Percentiles rank a stretch among this genome's conserved stretches.
phyloP scores from a whole-genome alignment of 2,329 filamentous ascomycete genomes.

The Fusarium bactridioides region DNA sequence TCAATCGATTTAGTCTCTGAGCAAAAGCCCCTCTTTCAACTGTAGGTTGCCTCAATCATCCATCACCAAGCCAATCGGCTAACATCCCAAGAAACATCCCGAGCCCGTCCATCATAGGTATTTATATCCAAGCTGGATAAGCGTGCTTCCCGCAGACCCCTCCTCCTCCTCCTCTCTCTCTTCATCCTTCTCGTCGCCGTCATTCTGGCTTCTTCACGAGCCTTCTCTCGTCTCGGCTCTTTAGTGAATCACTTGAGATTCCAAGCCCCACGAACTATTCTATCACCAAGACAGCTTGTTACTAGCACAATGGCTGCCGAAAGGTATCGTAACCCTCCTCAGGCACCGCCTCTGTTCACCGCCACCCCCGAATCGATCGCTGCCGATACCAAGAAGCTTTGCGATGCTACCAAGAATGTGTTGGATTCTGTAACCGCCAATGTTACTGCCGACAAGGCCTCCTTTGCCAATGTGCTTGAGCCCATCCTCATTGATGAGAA shows the following conservation, averaged over 20 bases:
- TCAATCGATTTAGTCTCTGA: conserved; percentile 11
- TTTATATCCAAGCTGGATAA: conserved; percentile 41
- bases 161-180: conserved; percentile 53
- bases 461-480: conserved; percentile 62
- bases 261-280: conserved; percentile 43
- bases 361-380: conserved; percentile 75
- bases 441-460: conserved; percentile 61
- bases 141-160: conserved; percentile 38
- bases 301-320: conserved; percentile 70
- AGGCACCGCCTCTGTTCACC: conserved; percentile 79
- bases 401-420: conserved; percentile 67
- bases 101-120: conserved; percentile 1
- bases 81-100: conserved; percentile 12
- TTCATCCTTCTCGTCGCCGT: conserved; percentile 65
- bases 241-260: conserved; percentile 64
- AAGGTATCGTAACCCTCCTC: conserved; percentile 77
- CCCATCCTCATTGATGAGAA: conserved; percentile 82
- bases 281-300: conserved; percentile 47
- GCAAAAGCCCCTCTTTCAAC: conserved; percentile 33
- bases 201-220: conserved; percentile 73
- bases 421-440: conserved; percentile 73
- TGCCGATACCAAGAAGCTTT: conserved; percentile 71
- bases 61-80: conserved; percentile 35
- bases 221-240: conserved; percentile 64
- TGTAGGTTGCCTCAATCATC: conserved; percentile 7